Percentiles rank a stretch among this genome's conserved stretches.
phyloP scores from a whole-genome alignment of 2,329 filamentous ascomycete genomes.

The Epichloe hybrida region DNA sequence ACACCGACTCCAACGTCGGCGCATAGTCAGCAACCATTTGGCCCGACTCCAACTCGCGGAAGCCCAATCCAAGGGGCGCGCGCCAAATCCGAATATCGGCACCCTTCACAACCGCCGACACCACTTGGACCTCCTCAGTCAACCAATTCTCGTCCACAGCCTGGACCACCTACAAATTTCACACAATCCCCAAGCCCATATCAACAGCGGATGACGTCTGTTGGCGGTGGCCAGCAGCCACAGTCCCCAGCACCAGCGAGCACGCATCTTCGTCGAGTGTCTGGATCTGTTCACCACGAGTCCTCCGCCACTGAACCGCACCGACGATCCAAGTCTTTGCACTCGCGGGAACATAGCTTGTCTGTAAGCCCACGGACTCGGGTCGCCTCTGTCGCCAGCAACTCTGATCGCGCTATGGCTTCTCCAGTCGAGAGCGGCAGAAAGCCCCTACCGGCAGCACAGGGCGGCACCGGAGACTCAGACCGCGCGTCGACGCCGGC shows the following conservation, averaged over 20 bases:
- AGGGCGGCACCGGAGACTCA: slow-evolving; percentile 16
- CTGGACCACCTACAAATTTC: slow-evolving; percentile 29
- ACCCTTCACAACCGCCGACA: slow-evolving; percentile 40
- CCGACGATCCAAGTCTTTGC: slow-evolving; percentile 38
- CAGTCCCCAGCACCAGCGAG: slow-evolving; percentile 16
- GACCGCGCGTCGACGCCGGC: slow-evolving; percentile 23
- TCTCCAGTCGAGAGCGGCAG: slow-evolving; percentile 15
- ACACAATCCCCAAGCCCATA: slow-evolving; percentile 45
- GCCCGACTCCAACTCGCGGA: slow-evolving; percentile 34
- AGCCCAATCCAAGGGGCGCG: slow-evolving; percentile 38
- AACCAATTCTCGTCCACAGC: slow-evolving; percentile 20
- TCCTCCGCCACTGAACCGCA: slow-evolving; percentile 27
- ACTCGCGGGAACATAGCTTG: slow-evolving; percentile 54
- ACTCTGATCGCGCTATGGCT: slow-evolving; percentile 17
- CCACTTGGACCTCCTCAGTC: slow-evolving; percentile 38
- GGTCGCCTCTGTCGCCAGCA: slow-evolving; percentile 37
- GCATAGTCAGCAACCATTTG: slow-evolving; percentile 43
- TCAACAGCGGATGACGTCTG: slow-evolving; percentile 32
- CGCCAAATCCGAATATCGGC: slow-evolving; percentile 29
- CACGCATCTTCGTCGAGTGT: slow-evolving; percentile 18
- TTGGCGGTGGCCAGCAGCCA: slow-evolving; percentile 19
- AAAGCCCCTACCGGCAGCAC: slow-evolving; percentile 11
- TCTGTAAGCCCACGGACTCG: slow-evolving; percentile 71
- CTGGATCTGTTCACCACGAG: slow-evolving; percentile 29
- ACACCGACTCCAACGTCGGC: slow-evolving; percentile 48